These are phyloP conservation scores for Chrysanthemum seticuspe DNA, from an alignment of 129 eudicot genomes.

Conservation along the genomic window DNA sequence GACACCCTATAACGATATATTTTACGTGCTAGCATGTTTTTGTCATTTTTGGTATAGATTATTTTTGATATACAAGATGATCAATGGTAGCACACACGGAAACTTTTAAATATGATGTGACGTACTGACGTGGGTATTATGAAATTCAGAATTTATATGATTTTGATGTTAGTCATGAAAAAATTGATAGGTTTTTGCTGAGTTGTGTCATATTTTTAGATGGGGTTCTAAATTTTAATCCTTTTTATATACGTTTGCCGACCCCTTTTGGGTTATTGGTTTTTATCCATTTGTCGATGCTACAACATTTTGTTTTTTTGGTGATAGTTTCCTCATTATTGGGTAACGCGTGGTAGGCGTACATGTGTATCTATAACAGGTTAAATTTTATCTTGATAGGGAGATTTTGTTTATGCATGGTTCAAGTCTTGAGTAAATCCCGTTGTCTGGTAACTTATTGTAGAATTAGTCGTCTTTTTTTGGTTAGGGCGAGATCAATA, in stretches of 20 bases:
- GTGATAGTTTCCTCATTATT: slow-evolving; percentile 12
- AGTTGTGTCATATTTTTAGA: slow-evolving; percentile 22
- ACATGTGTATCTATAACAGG: neutral
- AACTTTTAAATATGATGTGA: slow-evolving; percentile 24
- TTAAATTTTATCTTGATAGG: neutral
- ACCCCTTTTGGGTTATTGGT: slow-evolving; percentile 27
- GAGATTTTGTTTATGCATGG: neutral
- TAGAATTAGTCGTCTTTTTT: no score
- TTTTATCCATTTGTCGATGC: slow-evolving; percentile 15
- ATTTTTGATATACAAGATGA: slow-evolving; percentile 3
- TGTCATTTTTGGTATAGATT: slow-evolving; percentile 9
- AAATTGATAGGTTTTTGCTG: neutral
- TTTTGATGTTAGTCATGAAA: neutral
- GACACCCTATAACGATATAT: no score
- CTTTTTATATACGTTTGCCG: slow-evolving; percentile 13
- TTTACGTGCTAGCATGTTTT: neutral
- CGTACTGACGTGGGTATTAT: slow-evolving; percentile 39
- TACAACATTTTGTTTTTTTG: neutral
- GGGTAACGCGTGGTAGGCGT: slow-evolving; percentile 12
- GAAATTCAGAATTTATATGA: slow-evolving; percentile 23
- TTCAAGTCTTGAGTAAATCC: no score
- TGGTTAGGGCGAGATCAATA: no score
- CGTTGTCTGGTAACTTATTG: no score
- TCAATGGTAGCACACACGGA: slow-evolving; percentile 32
- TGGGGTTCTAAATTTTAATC: slow-evolving; percentile 13